Conservation (phyloP, 768 basidiomycete genomes). For the Gyrodon lividus region DNA sequence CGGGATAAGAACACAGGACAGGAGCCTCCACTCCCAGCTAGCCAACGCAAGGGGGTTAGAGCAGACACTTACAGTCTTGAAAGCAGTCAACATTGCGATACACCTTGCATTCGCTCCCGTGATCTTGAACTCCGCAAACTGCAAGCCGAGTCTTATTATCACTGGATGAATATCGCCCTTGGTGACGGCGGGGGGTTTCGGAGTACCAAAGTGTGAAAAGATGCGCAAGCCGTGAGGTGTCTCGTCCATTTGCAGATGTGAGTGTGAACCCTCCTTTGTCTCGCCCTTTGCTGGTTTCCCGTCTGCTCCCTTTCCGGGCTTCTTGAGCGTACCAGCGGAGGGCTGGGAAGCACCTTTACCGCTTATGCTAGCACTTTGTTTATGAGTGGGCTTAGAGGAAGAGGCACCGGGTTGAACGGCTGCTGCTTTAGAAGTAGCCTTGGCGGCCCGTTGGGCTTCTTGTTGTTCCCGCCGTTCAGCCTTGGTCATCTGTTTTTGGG, state of each 20-base stretch:
- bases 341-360: slow-evolving; percentile 17
- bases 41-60: not conserved
- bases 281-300: slow-evolving; percentile 25
- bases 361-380: slow-evolving; percentile 18
- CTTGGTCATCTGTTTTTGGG: slow-evolving; percentile 77
- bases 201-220: slow-evolving; percentile 83
- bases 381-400: slow-evolving; percentile 30
- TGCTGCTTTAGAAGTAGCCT: slow-evolving; percentile 47
- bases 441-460: slow-evolving; percentile 79
- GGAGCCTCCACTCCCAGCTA: not conserved
- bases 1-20: not conserved
- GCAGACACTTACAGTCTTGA: slow-evolving; percentile 73
- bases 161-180: slow-evolving; percentile 92
- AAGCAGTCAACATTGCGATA: slow-evolving; percentile 86
- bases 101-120: slow-evolving; percentile 94
- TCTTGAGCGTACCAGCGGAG: slow-evolving; percentile 21
- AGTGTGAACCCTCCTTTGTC: slow-evolving; percentile 25
- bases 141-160: slow-evolving; percentile 80
- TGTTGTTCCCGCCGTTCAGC: slow-evolving; percentile 78
- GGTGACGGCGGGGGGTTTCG: slow-evolving; percentile 49
- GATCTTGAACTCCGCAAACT: slow-evolving; percentile 90
- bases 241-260: slow-evolving; percentile 33
- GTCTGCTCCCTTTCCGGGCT: slow-evolving; percentile 21
- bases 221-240: slow-evolving; percentile 66
- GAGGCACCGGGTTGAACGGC: slow-evolving; percentile 14